Evolutionary conservation across 2,329 filamentous ascomycete genomes (phyloP), one percentile per base, ranked within the genome.

Genomic region (Paraphoma chrysanthemicola): DNA sequence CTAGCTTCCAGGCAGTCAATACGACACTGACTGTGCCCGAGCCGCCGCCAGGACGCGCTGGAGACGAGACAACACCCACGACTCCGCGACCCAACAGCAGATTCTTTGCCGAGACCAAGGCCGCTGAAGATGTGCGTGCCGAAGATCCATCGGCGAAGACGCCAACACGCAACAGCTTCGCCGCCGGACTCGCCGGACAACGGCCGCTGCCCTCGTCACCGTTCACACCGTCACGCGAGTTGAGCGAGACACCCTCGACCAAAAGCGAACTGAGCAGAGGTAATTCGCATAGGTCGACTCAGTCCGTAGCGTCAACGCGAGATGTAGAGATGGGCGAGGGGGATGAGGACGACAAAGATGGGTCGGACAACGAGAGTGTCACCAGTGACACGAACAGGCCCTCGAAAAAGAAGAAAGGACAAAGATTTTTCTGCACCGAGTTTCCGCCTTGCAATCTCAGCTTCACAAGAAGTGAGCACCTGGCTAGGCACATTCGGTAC

Each of bases 351-450:
- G 90, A 90, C 23, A 68, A 69, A 44, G 79, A 81, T 29, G 80
- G 69, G 1, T 82, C 81, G 9, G 81, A 83, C 66, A 80, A 81
- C 49, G 82, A 83, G 28, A 83, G 81, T 59, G 77, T 76, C 12
- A 78, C 73, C 14, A 81, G 79, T 59, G 81, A 83, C 31, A 90
- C 90, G 11, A 90, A 92, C 58, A 86, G 89, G 60, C 90, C 91
- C 8, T 88, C 85, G 50, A 96, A 96, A 80, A 98, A 97, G 85
- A 97, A 97, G 80, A 97, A 97, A 78, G 92, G 93, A 0, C 93
- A 97, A 76, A 88, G 92, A 44, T 99, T 99, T 78, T 97, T 94
- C 78, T 99, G 95, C 79, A 96, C 90, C 4, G 93, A 97, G 31
- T 98, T 92, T 68, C 94, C 94, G 28, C 93, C 93, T 4, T 99